Conservation (phyloP, 345 rosid species). For the Bruguiera parviflora region DNA sequence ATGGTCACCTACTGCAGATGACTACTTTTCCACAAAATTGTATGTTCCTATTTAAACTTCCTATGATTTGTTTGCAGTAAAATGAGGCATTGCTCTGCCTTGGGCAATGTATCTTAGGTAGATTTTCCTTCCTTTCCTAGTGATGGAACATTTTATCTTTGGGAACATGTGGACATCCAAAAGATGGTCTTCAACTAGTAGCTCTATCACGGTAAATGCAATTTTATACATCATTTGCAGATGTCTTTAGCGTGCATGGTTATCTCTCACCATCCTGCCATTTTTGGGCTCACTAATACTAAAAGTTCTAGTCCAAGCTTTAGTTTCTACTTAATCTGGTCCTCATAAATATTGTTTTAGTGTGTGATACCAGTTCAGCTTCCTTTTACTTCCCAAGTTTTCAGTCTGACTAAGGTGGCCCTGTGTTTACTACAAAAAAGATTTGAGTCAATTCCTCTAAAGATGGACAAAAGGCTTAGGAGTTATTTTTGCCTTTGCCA, state of each 20-base stretch:
- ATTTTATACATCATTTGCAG: constrained; percentile 1
- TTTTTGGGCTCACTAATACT: too few species aligned
- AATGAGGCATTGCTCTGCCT: constrained; percentile 1
- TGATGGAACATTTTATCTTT: constrained; percentile 94
- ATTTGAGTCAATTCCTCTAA: not conserved
- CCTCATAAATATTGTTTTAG: not conserved
- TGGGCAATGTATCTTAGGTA: constrained; percentile 9
- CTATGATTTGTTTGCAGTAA: constrained; percentile 10
- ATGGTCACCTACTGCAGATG: constrained; percentile 97
- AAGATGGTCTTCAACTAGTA: constrained; percentile 87
- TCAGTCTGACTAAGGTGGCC: too few species aligned
- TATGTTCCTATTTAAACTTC: constrained; percentile 30
- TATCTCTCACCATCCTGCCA: too few species aligned
- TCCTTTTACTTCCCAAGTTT: not conserved
- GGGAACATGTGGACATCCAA: constrained; percentile 99
- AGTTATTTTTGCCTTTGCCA: too few species aligned
- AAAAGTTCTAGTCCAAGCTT: not conserved
- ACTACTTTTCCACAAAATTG: constrained; percentile 91
- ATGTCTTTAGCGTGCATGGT: not conserved
- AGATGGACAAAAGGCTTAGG: not conserved
- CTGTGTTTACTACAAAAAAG: too few species aligned
- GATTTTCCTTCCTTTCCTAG: constrained; percentile 34
- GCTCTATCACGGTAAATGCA: constrained; percentile 67
- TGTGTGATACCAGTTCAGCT: not conserved
- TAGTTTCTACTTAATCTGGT: not conserved